Evolutionary conservation across 208 protist genomes (phyloP), one percentile per base, ranked within the genome.

Genomic region (Crithidia fasciculata): DNA sequence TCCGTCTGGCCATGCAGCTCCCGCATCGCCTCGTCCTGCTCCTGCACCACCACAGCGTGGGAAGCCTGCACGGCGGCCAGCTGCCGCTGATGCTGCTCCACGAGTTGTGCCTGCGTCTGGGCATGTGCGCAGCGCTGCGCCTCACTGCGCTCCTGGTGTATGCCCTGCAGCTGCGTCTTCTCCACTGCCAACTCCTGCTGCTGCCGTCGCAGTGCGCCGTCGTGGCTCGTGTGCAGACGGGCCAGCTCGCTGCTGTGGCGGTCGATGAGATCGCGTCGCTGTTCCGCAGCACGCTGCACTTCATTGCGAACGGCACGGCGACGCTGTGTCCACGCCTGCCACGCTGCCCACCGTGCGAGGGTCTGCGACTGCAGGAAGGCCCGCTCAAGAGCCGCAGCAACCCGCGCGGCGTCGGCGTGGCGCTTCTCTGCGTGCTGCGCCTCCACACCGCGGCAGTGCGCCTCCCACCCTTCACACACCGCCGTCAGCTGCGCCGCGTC

Each of bases 401-500:
- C 13, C 61, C 44, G 62, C 36, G 28, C 13, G 5, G 55, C 63
- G 12, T 36, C 28, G 18, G 43, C 41, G 13, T 28, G 56, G 3
- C 6, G 39, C 43, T 8, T 9, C 0, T 45, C 28, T 0, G 4
- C 41, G 40, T 64, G 52, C 53, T 45, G n/a, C 18, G 58, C 16
- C 13, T 74, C 56, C 18, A 69, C 44, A 18, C 61, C 28, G 43
- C 55, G 40, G 65, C 74, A 77, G 44, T 84, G 74, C 13, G 39
- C n/a, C 63, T 83, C 61, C 78, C 78, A 83, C 8, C 69, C 68
- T 13, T 79, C 68, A 49, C 78, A 83, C 13, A 80, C 73, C 9
- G 55, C 45, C 16, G 68, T 75, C 18, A 78, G 66, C 61, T 77
- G 69, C 36, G 39, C 63, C 41, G 49, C 28, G n/a, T 83, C 78